Evolutionary conservation across 148 eudicot species (phyloP), one percentile per base, ranked within the genome.

Genomic region (Cornus suecica): DNA sequence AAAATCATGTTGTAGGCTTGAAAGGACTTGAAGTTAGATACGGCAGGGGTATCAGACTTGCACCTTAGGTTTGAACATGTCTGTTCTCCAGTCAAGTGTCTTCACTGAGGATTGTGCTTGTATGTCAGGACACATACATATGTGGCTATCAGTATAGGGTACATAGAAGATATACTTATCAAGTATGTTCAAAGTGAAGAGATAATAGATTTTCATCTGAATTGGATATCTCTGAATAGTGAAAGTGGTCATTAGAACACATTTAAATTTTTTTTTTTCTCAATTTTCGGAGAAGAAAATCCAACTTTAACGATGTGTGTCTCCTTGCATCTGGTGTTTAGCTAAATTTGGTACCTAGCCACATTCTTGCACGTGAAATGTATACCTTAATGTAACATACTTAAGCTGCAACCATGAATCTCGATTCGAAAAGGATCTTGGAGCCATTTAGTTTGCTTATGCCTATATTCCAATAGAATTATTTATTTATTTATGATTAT

Each of bases 331-430:
- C 28, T 71, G 11, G 25, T 28, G 41, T 34, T 20, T 48, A 52
- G 74, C 27, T 71, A 64, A 71, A 71, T 54, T 41, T 71, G 42
- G 31, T 15, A 27, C 7, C 7, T 71, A 16, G 41, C n/a, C 26
- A 24, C 64, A 28, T 71, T 11, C 54, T 48, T 48, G 20, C 42
- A 37, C 42, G 9, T 48, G 25, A 14, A 70, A 70, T 48, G 37
- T 31, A 52, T 70, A 48, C 22, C 37, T 26, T 71, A 34, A 48
- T 22, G 2, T 15, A 48, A 48, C 24, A 70, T 54, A 70, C 10
- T 48, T 48, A 26, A 22, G 61, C 26, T 31, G 52, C 62, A 20
- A 18, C 8, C 18, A 70, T 25, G 6, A 5, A 48, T 48, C 54
- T 16, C 20, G 20, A 48, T 16, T 48, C 15, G 15, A 18, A 11